These are phyloP conservation scores for Baorangia bicolor DNA, from an alignment of 768 basidiomycete genomes.

Conservation along the genomic window DNA sequence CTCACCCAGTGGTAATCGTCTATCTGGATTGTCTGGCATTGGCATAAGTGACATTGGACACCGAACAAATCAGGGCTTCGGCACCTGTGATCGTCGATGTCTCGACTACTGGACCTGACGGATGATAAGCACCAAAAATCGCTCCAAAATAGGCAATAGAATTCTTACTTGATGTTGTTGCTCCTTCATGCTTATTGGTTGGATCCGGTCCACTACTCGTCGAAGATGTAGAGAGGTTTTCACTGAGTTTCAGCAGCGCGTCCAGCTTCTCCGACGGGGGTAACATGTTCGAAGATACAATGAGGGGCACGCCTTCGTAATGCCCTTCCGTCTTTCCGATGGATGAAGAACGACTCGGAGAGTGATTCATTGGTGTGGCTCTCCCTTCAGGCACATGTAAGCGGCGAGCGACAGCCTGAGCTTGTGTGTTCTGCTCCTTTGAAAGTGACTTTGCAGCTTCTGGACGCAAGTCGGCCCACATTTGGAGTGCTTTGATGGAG, in stretches of 20 bases:
- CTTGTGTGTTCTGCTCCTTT: constrained; percentile 46
- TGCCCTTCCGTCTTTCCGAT: constrained; percentile 24
- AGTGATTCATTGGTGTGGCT: constrained; percentile 34
- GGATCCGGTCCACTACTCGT: background rate
- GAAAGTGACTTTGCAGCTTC: constrained; percentile 51
- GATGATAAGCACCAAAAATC: constrained; percentile 7
- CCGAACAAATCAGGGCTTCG: background rate
- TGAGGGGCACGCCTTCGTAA: constrained; percentile 17
- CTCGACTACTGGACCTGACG: constrained; percentile 26
- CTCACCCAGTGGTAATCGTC: background rate
- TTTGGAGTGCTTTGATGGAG: constrained; percentile 90
- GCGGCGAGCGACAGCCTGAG: constrained; percentile 45
- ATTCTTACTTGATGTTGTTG: constrained; percentile 26
- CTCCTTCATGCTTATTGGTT: constrained; percentile 21
- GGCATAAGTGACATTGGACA: constrained; percentile 11
- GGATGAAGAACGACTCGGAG: constrained; percentile 41
- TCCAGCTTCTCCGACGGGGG: constrained; percentile 24
- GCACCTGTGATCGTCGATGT: constrained; percentile 19
- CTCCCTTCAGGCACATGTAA: constrained; percentile 51
- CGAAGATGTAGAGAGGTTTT: constrained; percentile 19
- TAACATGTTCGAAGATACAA: constrained; percentile 15
- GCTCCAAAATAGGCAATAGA: background rate
- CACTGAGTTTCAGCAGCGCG: constrained; percentile 24
- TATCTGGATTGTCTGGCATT: constrained; percentile 12
- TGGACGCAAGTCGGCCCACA: constrained; percentile 84